Evolutionary conservation across 1,284 basidiomycete species (phyloP).

Genomic region (Tilletia indica): DNA sequence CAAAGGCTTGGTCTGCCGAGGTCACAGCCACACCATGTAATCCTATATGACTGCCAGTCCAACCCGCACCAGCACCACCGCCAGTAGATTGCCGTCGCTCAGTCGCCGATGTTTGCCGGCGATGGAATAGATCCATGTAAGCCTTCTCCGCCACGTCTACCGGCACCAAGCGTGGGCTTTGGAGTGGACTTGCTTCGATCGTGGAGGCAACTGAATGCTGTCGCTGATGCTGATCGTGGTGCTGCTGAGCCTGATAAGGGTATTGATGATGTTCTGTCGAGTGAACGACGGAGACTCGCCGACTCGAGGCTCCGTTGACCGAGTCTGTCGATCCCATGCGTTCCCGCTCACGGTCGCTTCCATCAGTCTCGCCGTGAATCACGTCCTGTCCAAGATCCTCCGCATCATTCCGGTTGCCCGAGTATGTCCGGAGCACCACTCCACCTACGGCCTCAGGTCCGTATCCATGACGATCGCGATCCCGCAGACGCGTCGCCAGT

Average conservation of each 20-base stretch:
- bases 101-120: neutral
- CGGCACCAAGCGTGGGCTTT: neutral
- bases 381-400: conserved; percentile 8
- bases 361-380: neutral
- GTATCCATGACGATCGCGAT: conserved; percentile 8
- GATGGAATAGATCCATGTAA: conserved; percentile 5
- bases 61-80: too few species aligned
- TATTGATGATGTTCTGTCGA: neutral
- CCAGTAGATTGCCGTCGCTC: too few species aligned
- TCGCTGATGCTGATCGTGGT: too few species aligned
- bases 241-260: neutral
- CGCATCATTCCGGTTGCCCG: neutral
- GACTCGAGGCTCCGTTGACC: neutral
- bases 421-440: conserved; percentile 1
- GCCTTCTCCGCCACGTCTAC: neutral
- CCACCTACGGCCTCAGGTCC: neutral
- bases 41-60: too few species aligned
- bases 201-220: neutral
- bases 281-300: neutral
- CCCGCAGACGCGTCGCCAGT: conserved; percentile 3
- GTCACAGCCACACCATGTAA: too few species aligned
- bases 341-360: neutral
- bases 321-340: neutral
- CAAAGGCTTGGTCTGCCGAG: too few species aligned
- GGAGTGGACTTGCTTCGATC: neutral